Conservation (phyloP, 805 yeast species). For the Saccharomycopsis sp. region DNA sequence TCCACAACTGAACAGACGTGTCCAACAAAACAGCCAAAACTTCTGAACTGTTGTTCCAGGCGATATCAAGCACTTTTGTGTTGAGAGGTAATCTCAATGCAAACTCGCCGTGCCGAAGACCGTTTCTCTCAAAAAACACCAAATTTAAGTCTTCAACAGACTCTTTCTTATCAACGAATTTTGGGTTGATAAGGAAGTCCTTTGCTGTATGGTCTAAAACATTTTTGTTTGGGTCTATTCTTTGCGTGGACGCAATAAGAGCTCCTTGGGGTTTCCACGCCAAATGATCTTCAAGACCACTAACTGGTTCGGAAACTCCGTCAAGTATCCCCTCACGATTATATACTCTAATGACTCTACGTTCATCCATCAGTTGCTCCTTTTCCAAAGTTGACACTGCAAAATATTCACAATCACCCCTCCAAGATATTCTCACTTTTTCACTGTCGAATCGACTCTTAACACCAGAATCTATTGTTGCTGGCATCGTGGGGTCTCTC, state of each 20-base stretch:
- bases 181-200: constrained; percentile 21
- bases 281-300: constrained; percentile 64
- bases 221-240: constrained; percentile 31
- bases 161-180: constrained; percentile 41
- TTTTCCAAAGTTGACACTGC: constrained; percentile 59
- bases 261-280: constrained; percentile 93
- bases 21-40: constrained; percentile 60
- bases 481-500: constrained; percentile 86
- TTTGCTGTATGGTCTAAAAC: constrained; percentile 12
- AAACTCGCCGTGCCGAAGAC: constrained; percentile 85
- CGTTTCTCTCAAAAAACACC: constrained; percentile 88
- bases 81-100: constrained; percentile 52
- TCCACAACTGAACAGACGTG: constrained; percentile 78
- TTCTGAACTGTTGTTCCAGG: constrained; percentile 82
- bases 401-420: constrained; percentile 89
- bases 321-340: constrained; percentile 70
- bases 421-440: constrained; percentile 65
- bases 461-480: constrained; percentile 62
- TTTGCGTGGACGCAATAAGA: constrained; percentile 73
- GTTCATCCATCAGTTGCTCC: constrained; percentile 35
- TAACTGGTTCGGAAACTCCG: constrained; percentile 85
- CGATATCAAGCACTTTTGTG: constrained; percentile 43
- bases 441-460: constrained; percentile 48
- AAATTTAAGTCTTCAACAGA: constrained; percentile 38
- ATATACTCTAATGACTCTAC: constrained; percentile 81